phyloP scores from a whole-genome alignment of 306 rosid species.

The Sphenostylis stenocarpa region DNA sequence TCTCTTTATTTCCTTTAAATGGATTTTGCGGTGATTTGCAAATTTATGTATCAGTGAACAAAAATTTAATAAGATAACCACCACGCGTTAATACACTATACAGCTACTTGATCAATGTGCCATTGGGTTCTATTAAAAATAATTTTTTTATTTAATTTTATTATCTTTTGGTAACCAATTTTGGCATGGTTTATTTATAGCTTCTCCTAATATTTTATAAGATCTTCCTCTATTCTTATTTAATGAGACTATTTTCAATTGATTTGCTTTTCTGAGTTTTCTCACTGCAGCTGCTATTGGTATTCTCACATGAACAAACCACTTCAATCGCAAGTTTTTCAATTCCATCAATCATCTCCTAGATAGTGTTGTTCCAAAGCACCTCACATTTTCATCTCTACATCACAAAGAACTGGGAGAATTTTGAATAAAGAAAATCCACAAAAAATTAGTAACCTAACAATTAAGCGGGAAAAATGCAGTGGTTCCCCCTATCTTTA shows the following conservation, averaged over 20 bases:
- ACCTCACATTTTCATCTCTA: background rate
- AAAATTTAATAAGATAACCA: background rate
- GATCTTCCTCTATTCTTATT: background rate
- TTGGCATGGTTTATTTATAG: background rate
- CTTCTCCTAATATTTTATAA: background rate
- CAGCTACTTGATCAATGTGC: background rate
- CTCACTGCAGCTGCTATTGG: background rate
- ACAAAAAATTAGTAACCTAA: background rate
- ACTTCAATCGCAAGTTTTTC: background rate
- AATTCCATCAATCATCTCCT: background rate
- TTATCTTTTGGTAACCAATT: background rate
- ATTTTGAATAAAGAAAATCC: background rate
- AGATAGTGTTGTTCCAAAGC: background rate
- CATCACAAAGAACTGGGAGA: background rate
- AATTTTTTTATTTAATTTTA: background rate
- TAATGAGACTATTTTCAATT: background rate
- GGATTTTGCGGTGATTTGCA: background rate
- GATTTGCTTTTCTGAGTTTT: background rate
- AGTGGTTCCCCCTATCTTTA: conserved; percentile 9
- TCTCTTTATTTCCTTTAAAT: background rate
- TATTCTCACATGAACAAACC: background rate
- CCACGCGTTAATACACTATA: background rate
- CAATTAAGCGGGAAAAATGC: conserved; percentile 14
- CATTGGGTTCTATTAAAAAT: background rate
- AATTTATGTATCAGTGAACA: background rate